These are phyloP conservation scores for Alternaria atra DNA, from an alignment of 2,329 filamentous ascomycete genomes.

Conservation along the genomic window DNA sequence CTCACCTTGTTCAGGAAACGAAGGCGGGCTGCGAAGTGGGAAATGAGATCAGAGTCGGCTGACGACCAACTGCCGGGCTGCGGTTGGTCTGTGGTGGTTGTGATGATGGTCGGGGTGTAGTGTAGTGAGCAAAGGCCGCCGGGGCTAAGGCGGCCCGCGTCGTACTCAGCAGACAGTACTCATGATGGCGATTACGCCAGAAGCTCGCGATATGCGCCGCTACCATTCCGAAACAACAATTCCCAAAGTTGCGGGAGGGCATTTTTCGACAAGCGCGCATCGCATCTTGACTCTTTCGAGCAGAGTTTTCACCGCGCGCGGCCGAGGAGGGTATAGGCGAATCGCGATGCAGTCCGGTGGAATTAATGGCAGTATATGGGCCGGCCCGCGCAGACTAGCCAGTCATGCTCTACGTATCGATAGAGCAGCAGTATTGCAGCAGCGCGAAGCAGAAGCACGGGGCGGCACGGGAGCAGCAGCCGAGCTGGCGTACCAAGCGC, in stretches of 20 bases:
- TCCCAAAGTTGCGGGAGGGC: constrained; percentile 8
- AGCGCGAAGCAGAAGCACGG: constrained; percentile 5
- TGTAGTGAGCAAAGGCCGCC: neutral
- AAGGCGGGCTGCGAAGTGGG: constrained; percentile 19
- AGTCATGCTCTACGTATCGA: constrained; percentile 31
- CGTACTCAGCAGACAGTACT: constrained; percentile 26
- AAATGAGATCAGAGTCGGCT: constrained; percentile 36
- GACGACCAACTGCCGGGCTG: constrained; percentile 30
- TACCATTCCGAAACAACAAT: constrained; percentile 11
- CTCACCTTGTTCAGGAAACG: constrained; percentile 29
- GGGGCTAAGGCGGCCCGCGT: constrained; percentile 8
- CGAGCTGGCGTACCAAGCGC: constrained; percentile 36
- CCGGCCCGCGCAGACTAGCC: constrained; percentile 45
- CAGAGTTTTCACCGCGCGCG: constrained; percentile 34
- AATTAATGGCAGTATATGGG: constrained; percentile 37
- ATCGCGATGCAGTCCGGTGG: constrained; percentile 29
- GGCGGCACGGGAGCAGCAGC: constrained; percentile 33
- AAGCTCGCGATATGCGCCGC: constrained; percentile 18
- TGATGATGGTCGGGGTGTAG: constrained; percentile 9
- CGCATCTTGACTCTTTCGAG: constrained; percentile 30
- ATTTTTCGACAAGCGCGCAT: constrained; percentile 19
- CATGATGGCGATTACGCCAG: constrained; percentile 25
- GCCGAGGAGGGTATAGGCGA: constrained; percentile 27
- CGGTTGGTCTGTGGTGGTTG: constrained; percentile 15
- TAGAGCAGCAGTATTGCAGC: constrained; percentile 15